Evolutionary conservation across 768 basidiomycete species (phyloP).

Genomic region (Termitomyces sp.): DNA sequence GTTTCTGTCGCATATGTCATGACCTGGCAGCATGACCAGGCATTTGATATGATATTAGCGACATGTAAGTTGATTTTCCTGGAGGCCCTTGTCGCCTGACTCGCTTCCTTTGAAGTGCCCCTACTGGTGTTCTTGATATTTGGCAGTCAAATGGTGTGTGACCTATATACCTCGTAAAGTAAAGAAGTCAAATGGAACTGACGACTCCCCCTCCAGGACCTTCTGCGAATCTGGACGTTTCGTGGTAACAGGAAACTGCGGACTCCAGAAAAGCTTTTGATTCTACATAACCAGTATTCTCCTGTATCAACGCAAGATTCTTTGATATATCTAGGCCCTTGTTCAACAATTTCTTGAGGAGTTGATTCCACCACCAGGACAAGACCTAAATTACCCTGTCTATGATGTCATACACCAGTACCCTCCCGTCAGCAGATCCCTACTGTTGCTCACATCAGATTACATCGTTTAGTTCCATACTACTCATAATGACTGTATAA

Average conservation of each 20-base stretch:
- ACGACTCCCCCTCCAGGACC: slow-evolving; percentile 6
- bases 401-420: neutral
- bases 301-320: slow-evolving; percentile 2
- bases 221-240: slow-evolving; percentile 9
- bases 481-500: no score
- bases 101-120: slow-evolving; percentile 14
- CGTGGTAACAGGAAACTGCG: neutral
- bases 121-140: slow-evolving; percentile 18
- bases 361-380: neutral
- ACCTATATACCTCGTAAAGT: neutral
- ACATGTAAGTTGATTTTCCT: slow-evolving; percentile 10
- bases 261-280: neutral
- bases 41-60: slow-evolving; percentile 20
- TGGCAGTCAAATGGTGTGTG: slow-evolving; percentile 18
- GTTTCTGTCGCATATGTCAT: slow-evolving; percentile 17
- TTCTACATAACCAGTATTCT: slow-evolving; percentile 7
- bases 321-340: neutral
- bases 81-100: neutral
- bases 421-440: neutral
- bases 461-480: neutral
- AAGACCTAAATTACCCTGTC: neutral
- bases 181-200: neutral
- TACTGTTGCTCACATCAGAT: neutral
- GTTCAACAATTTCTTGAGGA: neutral
- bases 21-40: slow-evolving; percentile 14